phyloP scores from a whole-genome alignment of 2,329 filamentous ascomycete genomes.

The Sporothrix dimorphospora region DNA sequence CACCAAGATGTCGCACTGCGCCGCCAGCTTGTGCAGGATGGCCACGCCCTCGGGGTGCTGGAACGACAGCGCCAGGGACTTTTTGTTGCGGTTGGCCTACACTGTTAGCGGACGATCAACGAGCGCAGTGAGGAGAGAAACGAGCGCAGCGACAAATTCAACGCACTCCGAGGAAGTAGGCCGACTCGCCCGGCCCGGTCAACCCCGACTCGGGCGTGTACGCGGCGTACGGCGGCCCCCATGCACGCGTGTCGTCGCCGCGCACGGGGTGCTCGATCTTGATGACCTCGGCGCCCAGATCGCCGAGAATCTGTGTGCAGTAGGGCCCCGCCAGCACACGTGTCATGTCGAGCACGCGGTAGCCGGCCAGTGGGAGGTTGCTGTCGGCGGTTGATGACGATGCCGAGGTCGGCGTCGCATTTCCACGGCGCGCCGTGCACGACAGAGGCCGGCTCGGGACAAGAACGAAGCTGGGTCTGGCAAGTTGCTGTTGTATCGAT shows the following conservation, averaged over 20 bases:
- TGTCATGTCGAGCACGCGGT: slow-evolving; percentile 94
- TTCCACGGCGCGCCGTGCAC: neutral
- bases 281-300: slow-evolving; percentile 94
- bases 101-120: neutral
- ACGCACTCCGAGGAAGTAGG: slow-evolving; percentile 85
- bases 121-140: neutral
- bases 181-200: slow-evolving; percentile 82
- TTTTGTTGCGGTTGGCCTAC: slow-evolving; percentile 95
- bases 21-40: slow-evolving; percentile 82
- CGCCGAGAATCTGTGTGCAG: slow-evolving; percentile 94
- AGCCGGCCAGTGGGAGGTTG: slow-evolving; percentile 73
- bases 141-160: neutral
- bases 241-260: slow-evolving; percentile 92
- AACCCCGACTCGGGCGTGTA: slow-evolving; percentile 65
- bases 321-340: slow-evolving; percentile 96
- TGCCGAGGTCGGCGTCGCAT: slow-evolving; percentile 14
- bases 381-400: neutral
- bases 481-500: neutral
- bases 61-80: slow-evolving; percentile 89
- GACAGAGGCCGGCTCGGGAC: neutral
- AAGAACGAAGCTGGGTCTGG: neutral
- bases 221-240: slow-evolving; percentile 91
- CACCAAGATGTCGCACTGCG: slow-evolving; percentile 87
- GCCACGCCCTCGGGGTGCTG: slow-evolving; percentile 80
- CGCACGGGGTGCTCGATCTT: slow-evolving; percentile 93